Evolutionary conservation across 306 rosid genomes (phyloP), one percentile per base, ranked within the genome.

Genomic region (Mucuna pruriens): DNA sequence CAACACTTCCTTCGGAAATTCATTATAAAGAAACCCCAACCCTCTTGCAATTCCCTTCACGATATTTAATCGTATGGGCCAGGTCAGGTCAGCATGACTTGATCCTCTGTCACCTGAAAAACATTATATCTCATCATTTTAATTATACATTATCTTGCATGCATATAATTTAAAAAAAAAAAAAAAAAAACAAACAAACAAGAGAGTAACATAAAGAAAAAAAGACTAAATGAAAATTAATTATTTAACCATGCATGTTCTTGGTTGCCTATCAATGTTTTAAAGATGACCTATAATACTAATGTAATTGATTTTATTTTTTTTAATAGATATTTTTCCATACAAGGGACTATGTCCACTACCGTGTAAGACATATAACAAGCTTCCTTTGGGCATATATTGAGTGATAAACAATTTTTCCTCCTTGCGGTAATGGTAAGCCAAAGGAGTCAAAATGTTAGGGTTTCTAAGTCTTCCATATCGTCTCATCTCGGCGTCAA

Each of bases 301-400:
- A n/a, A n/a, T n/a, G n/a, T n/a, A n/a, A n/a, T n/a, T n/a, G n/a
- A n/a, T n/a, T n/a, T n/a, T n/a, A n/a, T n/a, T n/a, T n/a, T n/a
- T n/a, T n/a, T n/a, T n/a, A n/a, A n/a, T n/a, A n/a, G n/a, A n/a
- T n/a, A n/a, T n/a, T n/a, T n/a, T n/a, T n/a, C n/a, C n/a, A n/a
- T n/a, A n/a, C n/a, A n/a, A n/a, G n/a, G n/a, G n/a, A n/a, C n/a
- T n/a, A n/a, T n/a, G n/a, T n/a, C n/a, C n/a, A n/a, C n/a, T n/a
- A 94, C 98, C 97, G 52, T 95, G 99, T 83, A 95, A 64, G 46
- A 91, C 87, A 80, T 91, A 95, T 46, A 93, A 71, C 87, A 95
- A 85, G 91, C 97, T 95, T 76, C 99, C 99, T 77, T 89, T 93
- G 16, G 98, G 89, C 75, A 89, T 81, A 66, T 89, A 91, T 26